A percentile compares a stretch with the other conserved stretches of the same genome.
Evolutionary conservation across 2,329 filamentous ascomycete genomes (phyloP).

Genomic region (Aureobasidium uvarum): DNA sequence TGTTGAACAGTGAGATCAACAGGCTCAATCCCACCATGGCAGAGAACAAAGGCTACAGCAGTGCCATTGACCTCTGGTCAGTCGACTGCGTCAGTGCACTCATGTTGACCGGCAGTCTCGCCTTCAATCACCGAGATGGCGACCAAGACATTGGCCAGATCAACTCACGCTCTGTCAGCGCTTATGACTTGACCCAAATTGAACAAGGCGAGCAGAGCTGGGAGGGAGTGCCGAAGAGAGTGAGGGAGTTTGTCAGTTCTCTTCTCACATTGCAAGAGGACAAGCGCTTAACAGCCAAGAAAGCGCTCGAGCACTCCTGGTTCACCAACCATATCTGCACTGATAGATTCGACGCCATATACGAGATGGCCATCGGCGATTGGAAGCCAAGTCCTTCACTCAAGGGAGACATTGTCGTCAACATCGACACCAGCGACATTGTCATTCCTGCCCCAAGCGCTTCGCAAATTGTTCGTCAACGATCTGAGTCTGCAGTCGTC

Average conservation of each 20-base stretch:
- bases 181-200: conserved; percentile 48
- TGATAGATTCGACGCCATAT: conserved; percentile 50
- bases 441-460: neutral
- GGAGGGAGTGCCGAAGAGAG: conserved; percentile 40
- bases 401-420: neutral
- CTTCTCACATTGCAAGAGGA: conserved; percentile 53
- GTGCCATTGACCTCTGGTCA: conserved; percentile 62
- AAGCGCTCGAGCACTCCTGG: conserved; percentile 57
- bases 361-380: conserved; percentile 48
- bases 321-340: conserved; percentile 53
- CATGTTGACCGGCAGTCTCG: conserved; percentile 54
- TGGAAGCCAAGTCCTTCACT: conserved; percentile 48
- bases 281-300: conserved; percentile 52
- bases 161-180: conserved; percentile 39
- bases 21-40: conserved; percentile 35
- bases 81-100: conserved; percentile 56
- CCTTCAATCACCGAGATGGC: conserved; percentile 37
- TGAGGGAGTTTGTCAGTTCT: conserved; percentile 51
- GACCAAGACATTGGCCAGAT: conserved; percentile 32
- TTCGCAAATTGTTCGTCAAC: conserved; percentile 12
- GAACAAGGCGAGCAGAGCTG: conserved; percentile 45
- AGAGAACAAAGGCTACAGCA: conserved; percentile 51
- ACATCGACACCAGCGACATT: conserved; percentile 23
- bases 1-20: conserved; percentile 39
- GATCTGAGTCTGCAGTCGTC: neutral